Conservation (phyloP, 208 protist genomes). For the Tritrichomonas foetus region DNA sequence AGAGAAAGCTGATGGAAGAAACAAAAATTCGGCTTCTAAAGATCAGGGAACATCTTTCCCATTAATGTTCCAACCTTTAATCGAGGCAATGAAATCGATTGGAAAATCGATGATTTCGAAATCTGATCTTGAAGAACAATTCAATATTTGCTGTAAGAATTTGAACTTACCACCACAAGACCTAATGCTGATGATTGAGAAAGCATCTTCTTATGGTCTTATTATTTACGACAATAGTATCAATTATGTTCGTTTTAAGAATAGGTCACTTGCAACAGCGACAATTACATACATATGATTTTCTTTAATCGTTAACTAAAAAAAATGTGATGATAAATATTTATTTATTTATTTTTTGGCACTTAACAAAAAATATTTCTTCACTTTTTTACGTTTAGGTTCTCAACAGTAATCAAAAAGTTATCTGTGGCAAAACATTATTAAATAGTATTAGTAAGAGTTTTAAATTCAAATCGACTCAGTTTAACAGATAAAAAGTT, state of each 20-base stretch:
- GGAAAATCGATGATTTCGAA: conserved; percentile 16
- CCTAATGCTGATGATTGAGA: background rate
- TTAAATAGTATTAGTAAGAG: too few relatives aligned
- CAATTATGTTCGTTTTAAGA: conserved; percentile 9
- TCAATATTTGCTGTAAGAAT: background rate
- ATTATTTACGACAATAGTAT: conserved; percentile 24
- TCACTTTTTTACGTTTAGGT: too few relatives aligned
- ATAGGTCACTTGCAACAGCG: background rate
- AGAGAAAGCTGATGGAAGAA: background rate
- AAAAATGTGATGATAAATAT: too few relatives aligned
- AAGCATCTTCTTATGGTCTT: background rate
- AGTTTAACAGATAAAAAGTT: too few relatives aligned
- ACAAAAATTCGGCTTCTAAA: background rate
- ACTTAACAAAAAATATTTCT: too few relatives aligned
- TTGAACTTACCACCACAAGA: background rate
- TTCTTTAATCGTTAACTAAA: too few relatives aligned
- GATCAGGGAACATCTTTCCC: background rate
- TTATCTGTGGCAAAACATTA: too few relatives aligned
- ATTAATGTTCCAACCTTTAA: background rate
- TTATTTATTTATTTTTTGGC: too few relatives aligned
- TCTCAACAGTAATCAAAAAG: too few relatives aligned
- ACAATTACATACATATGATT: background rate
- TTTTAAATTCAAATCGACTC: too few relatives aligned
- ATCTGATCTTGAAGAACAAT: background rate
- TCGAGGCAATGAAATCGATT: conserved; percentile 5